These are phyloP conservation scores for Kockiozyma suomiensis DNA, from an alignment of 805 yeast genomes.

Conservation along the genomic window DNA sequence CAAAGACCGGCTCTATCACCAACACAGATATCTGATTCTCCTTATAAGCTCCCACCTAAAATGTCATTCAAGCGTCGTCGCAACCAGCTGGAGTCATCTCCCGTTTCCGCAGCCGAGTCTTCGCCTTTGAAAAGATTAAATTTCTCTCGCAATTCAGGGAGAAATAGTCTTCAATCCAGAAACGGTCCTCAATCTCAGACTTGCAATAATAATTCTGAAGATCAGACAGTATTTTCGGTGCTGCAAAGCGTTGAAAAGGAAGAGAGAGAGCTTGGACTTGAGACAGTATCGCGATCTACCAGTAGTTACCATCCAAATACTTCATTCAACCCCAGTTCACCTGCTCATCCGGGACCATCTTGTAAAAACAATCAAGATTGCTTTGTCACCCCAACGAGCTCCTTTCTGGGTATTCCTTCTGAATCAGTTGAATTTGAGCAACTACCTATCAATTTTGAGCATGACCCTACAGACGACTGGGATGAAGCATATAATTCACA, in stretches of 20 bases:
- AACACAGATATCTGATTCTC: too few relatives aligned
- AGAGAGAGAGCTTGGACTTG: neutral
- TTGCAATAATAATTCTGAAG: too few relatives aligned
- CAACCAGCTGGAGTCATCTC: neutral
- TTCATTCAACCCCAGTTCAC: neutral
- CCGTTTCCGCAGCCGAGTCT: neutral
- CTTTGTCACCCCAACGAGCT: neutral
- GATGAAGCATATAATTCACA: neutral
- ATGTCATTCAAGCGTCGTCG: neutral
- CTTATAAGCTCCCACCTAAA: too few relatives aligned
- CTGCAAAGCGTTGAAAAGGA: neutral
- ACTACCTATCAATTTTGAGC: neutral
- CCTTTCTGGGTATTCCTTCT: neutral
- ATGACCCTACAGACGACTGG: neutral
- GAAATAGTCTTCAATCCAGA: too few relatives aligned
- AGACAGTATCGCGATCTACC: too few relatives aligned
- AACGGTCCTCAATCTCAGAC: too few relatives aligned
- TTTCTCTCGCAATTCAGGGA: neutral
- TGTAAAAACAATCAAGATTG: neutral
- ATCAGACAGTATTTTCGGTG: neutral
- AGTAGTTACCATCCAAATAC: neutral
- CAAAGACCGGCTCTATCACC: too few relatives aligned
- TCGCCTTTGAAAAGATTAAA: neutral
- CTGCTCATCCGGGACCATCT: neutral
- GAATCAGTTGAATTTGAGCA: slow-evolving; percentile 1